Conservation (phyloP, 2,329 filamentous ascomycete species). For the Chaetothyriales sp. region DNA sequence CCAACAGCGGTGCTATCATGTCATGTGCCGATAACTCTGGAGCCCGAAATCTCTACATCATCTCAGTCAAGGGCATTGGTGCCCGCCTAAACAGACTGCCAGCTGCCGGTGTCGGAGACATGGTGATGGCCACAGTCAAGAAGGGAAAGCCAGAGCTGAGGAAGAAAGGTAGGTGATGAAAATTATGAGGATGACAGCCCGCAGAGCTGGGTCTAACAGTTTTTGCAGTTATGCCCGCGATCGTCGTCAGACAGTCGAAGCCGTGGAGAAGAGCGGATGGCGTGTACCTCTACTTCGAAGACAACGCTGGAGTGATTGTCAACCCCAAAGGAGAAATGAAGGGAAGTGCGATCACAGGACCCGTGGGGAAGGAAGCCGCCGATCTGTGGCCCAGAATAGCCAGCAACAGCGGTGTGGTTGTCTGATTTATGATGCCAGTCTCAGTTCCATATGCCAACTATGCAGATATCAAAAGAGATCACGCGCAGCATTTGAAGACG, state of each 20-base stretch:
- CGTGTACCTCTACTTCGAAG: constrained; percentile 99
- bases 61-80: constrained; percentile 97
- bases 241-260: constrained; percentile 98
- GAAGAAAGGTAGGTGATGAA: constrained; percentile 55
- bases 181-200: constrained; percentile 29
- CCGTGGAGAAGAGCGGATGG: constrained; percentile 98
- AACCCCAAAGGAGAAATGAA: constrained; percentile 99
- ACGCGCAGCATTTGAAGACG: neutral
- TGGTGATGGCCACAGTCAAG: constrained; percentile 99
- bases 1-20: constrained; percentile 84
- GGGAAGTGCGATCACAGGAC: constrained; percentile 97
- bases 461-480: neutral
- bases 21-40: constrained; percentile 99
- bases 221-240: constrained; percentile 73
- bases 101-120: constrained; percentile 95
- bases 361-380: constrained; percentile 98
- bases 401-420: constrained; percentile 99
- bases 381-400: constrained; percentile 99
- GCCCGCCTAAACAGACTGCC: constrained; percentile 94
- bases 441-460: neutral
- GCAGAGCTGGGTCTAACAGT: constrained; percentile 9
- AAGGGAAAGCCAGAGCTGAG: constrained; percentile 99
- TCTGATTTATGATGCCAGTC: constrained; percentile 49
- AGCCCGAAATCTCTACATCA: constrained; percentile 98
- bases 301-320: constrained; percentile 99